These are phyloP conservation scores for Blastobotrys niveus DNA, from an alignment of 1,139 yeast genomes.

Conservation along the genomic window DNA sequence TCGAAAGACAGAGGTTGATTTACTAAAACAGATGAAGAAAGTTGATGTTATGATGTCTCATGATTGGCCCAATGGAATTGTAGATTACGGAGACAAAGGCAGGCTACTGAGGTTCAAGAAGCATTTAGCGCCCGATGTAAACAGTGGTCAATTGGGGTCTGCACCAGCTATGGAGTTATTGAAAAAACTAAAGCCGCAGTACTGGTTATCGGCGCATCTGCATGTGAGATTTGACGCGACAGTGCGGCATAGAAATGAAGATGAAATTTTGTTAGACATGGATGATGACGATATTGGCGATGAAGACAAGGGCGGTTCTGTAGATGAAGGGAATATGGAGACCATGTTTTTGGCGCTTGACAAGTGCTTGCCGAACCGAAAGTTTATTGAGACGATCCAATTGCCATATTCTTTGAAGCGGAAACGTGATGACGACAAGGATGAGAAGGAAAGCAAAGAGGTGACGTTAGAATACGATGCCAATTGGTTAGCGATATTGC, in stretches of 20 bases:
- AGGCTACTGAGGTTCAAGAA: conserved; percentile 54
- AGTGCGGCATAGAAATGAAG: conserved; percentile 37
- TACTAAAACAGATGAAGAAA: conserved; percentile 40
- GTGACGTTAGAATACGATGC: conserved; percentile 29
- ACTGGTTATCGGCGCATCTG: conserved; percentile 88
- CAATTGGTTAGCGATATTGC: conserved; percentile 38
- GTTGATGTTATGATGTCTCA: conserved; percentile 65
- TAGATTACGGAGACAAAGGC: conserved; percentile 52
- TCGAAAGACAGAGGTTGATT: conserved; percentile 56
- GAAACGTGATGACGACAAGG: neutral
- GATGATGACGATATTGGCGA: conserved; percentile 18
- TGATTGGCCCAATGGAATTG: conserved; percentile 93
- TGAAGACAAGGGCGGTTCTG: neutral
- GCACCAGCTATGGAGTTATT: conserved; percentile 61
- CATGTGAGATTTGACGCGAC: conserved; percentile 69
- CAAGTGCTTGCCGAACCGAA: conserved; percentile 64
- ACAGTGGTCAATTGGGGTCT: conserved; percentile 60
- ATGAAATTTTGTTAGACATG: conserved; percentile 43
- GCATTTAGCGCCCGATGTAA: conserved; percentile 60
- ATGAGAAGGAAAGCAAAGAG: conserved; percentile 14
- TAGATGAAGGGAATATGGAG: conserved; percentile 14
- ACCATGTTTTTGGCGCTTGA: conserved; percentile 77
- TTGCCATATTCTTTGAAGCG: conserved; percentile 31
- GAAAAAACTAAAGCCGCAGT: conserved; percentile 49
- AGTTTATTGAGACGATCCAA: conserved; percentile 44